A percentile compares a stretch with the other conserved stretches of the same genome.
Conservation (phyloP, 1,284 basidiomycete genomes). For the Pulveroboletus ridleyi region DNA sequence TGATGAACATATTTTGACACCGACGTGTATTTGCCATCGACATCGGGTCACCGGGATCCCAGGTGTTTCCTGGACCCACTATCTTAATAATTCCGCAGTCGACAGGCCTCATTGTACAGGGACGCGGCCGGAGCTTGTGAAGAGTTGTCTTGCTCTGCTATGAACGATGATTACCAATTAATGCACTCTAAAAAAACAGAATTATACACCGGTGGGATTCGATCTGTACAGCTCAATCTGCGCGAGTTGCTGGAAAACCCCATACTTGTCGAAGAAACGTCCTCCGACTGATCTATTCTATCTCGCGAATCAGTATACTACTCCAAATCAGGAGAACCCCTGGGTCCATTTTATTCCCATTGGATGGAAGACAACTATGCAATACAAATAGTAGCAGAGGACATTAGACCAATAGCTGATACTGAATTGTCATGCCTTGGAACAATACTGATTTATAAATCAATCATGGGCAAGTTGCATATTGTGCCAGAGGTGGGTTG, state of each 20-base stretch:
- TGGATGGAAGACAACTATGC: too few species aligned
- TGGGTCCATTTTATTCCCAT: too few species aligned
- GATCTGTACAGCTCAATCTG: too few species aligned
- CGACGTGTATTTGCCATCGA: not conserved
- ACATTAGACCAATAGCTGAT: too few species aligned
- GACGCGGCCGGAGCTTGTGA: conserved; percentile 1
- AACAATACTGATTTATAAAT: not conserved
- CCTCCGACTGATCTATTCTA: too few species aligned
- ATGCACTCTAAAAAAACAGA: not conserved
- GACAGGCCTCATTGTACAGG: conserved; percentile 6
- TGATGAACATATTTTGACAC: not conserved
- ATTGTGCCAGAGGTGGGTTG: not conserved
- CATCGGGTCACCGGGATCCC: not conserved
- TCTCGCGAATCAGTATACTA: too few species aligned
- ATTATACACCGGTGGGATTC: too few species aligned
- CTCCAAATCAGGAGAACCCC: too few species aligned
- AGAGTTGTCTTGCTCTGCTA: not conserved
- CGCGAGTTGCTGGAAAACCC: too few species aligned
- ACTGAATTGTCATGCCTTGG: not conserved
- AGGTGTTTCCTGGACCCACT: too few species aligned
- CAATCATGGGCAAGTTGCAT: not conserved
- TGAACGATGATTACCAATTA: not conserved
- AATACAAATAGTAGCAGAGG: too few species aligned
- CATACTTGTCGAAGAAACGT: too few species aligned
- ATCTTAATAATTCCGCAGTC: conserved; percentile 9